Evolutionary conservation across 2,329 filamentous ascomycete genomes (phyloP).

Genomic region (Torrubiella hemipterigena): DNA sequence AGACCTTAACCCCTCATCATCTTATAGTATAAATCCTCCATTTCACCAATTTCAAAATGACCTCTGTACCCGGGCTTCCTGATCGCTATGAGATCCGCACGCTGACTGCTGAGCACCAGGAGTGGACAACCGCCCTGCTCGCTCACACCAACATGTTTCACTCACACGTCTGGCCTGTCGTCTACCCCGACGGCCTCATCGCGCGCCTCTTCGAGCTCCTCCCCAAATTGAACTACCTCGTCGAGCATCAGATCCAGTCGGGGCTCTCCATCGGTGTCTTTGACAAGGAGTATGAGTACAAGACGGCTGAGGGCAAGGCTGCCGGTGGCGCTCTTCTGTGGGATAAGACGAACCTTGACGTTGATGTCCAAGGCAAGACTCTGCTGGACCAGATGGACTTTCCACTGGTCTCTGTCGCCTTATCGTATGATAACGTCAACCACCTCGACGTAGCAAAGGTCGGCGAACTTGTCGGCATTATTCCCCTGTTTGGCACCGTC

Average conservation of each 20-base stretch:
- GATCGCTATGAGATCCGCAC: conserved; percentile 14
- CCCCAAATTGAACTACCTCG: conserved; percentile 6
- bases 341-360: conserved; percentile 7
- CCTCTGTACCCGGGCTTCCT: conserved; percentile 6
- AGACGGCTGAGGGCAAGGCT: conserved; percentile 11
- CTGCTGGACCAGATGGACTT: conserved; percentile 20
- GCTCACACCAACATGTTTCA: conserved; percentile 13
- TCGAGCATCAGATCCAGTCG: conserved; percentile 10
- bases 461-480: background rate
- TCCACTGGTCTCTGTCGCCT: conserved; percentile 16
- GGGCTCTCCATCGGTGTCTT: conserved; percentile 13
- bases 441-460: conserved; percentile 7
- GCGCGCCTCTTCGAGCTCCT: conserved; percentile 8
- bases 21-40: no score
- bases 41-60: no score
- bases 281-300: conserved; percentile 12
- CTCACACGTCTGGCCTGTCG: conserved; percentile 10
- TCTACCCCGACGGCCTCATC: conserved; percentile 10
- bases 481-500: conserved; percentile 3
- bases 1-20: no score
- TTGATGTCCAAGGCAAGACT: conserved; percentile 7
- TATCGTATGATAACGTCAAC: conserved; percentile 14
- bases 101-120: conserved; percentile 11
- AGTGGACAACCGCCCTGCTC: conserved; percentile 14
- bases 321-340: conserved; percentile 16